These are phyloP conservation scores for Xanthoconium stramineum DNA, from an alignment of 768 basidiomycete species.

Conservation along the genomic window DNA sequence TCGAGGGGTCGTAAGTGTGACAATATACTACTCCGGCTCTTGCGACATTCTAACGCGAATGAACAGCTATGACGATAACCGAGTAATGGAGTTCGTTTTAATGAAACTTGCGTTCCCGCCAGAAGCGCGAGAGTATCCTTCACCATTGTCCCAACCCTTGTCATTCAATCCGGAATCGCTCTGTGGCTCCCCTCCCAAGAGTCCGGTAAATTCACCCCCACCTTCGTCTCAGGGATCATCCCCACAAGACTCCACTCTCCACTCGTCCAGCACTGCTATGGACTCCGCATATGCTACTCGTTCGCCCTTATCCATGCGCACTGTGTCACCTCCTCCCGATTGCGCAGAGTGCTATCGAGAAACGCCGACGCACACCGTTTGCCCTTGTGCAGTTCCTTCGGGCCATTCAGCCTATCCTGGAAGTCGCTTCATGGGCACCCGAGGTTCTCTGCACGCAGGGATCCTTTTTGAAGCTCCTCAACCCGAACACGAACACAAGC, in stretches of 20 bases:
- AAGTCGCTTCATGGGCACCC: neutral
- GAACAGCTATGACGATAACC: conserved; percentile 53
- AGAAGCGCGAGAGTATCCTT: conserved; percentile 35
- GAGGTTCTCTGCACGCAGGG: conserved; percentile 7
- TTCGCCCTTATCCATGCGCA: conserved; percentile 23
- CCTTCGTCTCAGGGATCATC: conserved; percentile 28
- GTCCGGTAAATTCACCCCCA: conserved; percentile 27
- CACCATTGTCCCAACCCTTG: conserved; percentile 15
- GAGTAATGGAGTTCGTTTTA: conserved; percentile 68
- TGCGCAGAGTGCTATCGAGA: conserved; percentile 17
- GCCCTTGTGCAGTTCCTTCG: conserved; percentile 1
- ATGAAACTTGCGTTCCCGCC: conserved; percentile 65
- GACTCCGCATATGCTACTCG: conserved; percentile 13
- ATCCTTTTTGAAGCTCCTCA: conserved; percentile 14
- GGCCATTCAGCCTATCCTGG: conserved; percentile 7
- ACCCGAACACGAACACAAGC: conserved; percentile 26
- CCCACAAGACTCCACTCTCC: conserved; percentile 22
- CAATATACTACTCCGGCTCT: neutral
- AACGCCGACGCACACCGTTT: conserved; percentile 2
- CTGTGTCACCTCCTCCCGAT: conserved; percentile 22
- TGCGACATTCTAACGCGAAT: conserved; percentile 2
- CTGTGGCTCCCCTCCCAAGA: conserved; percentile 22
- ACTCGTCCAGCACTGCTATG: neutral
- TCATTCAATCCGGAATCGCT: conserved; percentile 13
- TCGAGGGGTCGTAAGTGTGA: conserved; percentile 45